Evolutionary conservation across 1,284 basidiomycete species (phyloP).

Genomic region (Lignosus rhinocerotis): DNA sequence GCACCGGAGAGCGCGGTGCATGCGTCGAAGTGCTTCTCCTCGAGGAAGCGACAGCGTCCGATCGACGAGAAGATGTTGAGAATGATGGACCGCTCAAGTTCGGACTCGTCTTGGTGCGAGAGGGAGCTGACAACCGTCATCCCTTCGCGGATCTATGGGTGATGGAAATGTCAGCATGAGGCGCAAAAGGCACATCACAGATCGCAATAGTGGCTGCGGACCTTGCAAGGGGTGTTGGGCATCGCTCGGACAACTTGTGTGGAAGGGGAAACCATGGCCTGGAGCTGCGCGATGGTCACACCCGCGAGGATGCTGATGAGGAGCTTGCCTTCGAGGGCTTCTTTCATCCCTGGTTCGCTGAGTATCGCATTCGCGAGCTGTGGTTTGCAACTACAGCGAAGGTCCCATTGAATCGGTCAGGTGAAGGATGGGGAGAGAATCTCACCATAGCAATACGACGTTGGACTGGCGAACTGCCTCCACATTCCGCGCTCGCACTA

Average conservation of each 20-base stretch:
- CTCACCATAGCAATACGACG: slow-evolving; percentile 87
- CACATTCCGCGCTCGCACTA: slow-evolving; percentile 74
- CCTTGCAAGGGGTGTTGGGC: slow-evolving; percentile 98
- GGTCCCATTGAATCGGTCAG: neutral
- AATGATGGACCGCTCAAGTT: slow-evolving; percentile 75
- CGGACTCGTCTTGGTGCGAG: slow-evolving; percentile 49
- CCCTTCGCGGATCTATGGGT: slow-evolving; percentile 86
- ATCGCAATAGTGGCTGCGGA: neutral
- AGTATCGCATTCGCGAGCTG: slow-evolving; percentile 84
- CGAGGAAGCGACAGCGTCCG: slow-evolving; percentile 90
- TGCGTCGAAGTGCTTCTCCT: slow-evolving; percentile 98
- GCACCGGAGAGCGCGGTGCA: slow-evolving; percentile 96
- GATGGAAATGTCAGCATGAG: neutral
- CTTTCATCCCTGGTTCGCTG: slow-evolving; percentile 76
- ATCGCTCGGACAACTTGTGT: slow-evolving; percentile 93
- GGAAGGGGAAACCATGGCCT: slow-evolving; percentile 70
- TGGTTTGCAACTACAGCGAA: slow-evolving; percentile 83
- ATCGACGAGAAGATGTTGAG: slow-evolving; percentile 94
- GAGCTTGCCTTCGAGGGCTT: slow-evolving; percentile 88
- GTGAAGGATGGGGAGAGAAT: slow-evolving; percentile 3
- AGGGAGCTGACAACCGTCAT: slow-evolving; percentile 91
- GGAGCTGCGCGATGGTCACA: slow-evolving; percentile 84
- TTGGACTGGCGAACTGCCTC: slow-evolving; percentile 74
- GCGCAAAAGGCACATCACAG: neutral
- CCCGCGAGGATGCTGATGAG: slow-evolving; percentile 97